Evolutionary conservation across 805 yeast species (phyloP).

Genomic region (Saturnispora kantuleensis): DNA sequence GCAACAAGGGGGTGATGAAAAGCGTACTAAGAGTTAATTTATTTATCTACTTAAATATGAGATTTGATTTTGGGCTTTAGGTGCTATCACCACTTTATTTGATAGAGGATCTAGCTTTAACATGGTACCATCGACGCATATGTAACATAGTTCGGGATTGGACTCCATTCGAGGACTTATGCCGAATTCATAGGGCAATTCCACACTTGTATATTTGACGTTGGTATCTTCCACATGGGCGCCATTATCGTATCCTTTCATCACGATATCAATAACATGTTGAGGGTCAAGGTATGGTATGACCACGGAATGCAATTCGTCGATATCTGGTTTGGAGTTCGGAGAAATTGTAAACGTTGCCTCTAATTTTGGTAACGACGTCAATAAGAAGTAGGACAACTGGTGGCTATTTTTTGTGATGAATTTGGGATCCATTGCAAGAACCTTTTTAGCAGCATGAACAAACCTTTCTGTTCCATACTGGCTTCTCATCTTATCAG

Average conservation of each 20-base stretch:
- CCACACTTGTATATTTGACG: constrained; percentile 27
- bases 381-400: constrained; percentile 39
- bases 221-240: constrained; percentile 45
- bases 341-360: constrained; percentile 58
- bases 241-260: constrained; percentile 47
- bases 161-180: constrained; percentile 1
- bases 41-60: neutral
- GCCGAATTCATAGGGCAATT: constrained; percentile 1
- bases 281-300: constrained; percentile 29
- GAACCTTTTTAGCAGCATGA: constrained; percentile 52
- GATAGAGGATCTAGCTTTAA: constrained; percentile 14
- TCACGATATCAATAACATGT: constrained; percentile 45
- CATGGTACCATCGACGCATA: constrained; percentile 63
- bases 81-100: neutral
- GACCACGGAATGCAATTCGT: constrained; percentile 36
- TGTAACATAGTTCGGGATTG: constrained; percentile 29
- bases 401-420: constrained; percentile 31
- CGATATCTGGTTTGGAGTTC: constrained; percentile 34
- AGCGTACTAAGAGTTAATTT: constrained; percentile 3
- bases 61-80: constrained; percentile 4
- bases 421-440: constrained; percentile 42
- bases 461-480: constrained; percentile 60
- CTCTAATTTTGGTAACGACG: constrained; percentile 50
- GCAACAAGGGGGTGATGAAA: constrained; percentile 17
- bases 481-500: constrained; percentile 50